phyloP scores from a whole-genome alignment of 2,329 filamentous ascomycete genomes.

The Aspergillus costaricaensis region DNA sequence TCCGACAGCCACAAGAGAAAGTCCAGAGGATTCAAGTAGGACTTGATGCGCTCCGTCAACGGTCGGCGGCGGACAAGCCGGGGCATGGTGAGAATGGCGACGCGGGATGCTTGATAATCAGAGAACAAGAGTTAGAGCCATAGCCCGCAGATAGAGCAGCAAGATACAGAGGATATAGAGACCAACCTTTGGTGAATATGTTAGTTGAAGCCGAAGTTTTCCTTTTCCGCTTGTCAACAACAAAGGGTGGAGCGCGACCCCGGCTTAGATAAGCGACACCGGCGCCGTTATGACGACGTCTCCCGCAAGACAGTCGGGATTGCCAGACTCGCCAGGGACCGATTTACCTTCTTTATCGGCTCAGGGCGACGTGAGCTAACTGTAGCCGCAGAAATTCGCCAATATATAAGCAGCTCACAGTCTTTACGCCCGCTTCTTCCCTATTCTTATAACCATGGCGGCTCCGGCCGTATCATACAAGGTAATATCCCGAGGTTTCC shows the following conservation, averaged over 20 bases:
- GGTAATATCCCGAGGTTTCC: constrained; percentile 31
- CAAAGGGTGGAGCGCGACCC: neutral
- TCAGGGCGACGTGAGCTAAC: neutral
- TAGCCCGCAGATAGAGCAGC: neutral
- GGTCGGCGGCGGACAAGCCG: constrained; percentile 80
- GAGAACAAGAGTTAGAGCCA: neutral
- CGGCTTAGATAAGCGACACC: constrained; percentile 24
- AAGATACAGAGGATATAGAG: neutral
- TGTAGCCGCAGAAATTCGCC: neutral
- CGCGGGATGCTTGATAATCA: neutral
- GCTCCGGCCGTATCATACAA: constrained; percentile 60
- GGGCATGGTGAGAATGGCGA: constrained; percentile 61
- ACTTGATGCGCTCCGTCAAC: constrained; percentile 75
- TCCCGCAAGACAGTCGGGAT: constrained; percentile 6
- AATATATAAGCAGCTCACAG: neutral
- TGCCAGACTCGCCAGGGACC: constrained; percentile 14
- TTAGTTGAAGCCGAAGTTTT: constrained; percentile 13
- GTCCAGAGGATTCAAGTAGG: constrained; percentile 83
- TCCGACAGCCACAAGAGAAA: constrained; percentile 89
- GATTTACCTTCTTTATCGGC: constrained; percentile 2
- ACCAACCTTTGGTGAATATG: neutral
- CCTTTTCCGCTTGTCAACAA: constrained; percentile 20
- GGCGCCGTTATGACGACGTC: constrained; percentile 20
- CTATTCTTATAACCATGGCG: constrained; percentile 53
- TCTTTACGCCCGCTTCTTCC: neutral